These are phyloP conservation scores for Metschnikowia reukaufii DNA, from an alignment of 805 yeast genomes.

Conservation along the genomic window DNA sequence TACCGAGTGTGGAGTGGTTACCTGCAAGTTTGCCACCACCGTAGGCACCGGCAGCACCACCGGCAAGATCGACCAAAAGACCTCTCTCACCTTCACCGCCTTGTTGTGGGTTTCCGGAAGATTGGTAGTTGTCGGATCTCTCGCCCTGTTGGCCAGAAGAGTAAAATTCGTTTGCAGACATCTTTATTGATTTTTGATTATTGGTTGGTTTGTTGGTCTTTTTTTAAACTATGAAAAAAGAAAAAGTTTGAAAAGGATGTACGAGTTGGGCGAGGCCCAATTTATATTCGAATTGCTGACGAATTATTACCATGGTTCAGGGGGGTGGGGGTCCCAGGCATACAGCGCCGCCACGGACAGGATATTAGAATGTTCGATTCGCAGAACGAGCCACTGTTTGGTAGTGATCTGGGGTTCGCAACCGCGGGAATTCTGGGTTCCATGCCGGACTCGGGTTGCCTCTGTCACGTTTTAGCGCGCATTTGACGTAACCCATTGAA, in stretches of 20 bases:
- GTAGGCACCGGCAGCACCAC: conserved; percentile 41
- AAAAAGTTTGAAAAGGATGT: too few species aligned
- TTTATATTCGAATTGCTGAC: background rate
- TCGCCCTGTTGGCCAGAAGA: conserved; percentile 37
- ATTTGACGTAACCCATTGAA: background rate
- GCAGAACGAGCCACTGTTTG: background rate
- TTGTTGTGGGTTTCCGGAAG: conserved; percentile 12
- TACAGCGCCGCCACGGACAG: background rate
- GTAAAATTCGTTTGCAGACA: conserved; percentile 62
- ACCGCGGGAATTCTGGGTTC: background rate
- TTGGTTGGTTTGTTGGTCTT: background rate
- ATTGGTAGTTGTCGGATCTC: conserved; percentile 13
- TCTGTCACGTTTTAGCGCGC: conserved; percentile 6
- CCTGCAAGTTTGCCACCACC: conserved; percentile 30
- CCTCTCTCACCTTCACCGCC: conserved; percentile 29
- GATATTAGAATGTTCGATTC: background rate
- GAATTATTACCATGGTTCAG: background rate
- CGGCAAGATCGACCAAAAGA: conserved; percentile 26
- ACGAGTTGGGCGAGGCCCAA: background rate
- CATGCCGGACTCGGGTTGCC: background rate
- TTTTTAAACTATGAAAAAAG: background rate
- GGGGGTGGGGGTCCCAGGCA: background rate
- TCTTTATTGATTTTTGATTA: conserved; percentile 14
- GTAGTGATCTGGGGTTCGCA: background rate
- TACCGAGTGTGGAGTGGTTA: conserved; percentile 43